These are phyloP conservation scores for Ustilago xerochloae DNA, from an alignment of 1,284 basidiomycete genomes.

Conservation along the genomic window DNA sequence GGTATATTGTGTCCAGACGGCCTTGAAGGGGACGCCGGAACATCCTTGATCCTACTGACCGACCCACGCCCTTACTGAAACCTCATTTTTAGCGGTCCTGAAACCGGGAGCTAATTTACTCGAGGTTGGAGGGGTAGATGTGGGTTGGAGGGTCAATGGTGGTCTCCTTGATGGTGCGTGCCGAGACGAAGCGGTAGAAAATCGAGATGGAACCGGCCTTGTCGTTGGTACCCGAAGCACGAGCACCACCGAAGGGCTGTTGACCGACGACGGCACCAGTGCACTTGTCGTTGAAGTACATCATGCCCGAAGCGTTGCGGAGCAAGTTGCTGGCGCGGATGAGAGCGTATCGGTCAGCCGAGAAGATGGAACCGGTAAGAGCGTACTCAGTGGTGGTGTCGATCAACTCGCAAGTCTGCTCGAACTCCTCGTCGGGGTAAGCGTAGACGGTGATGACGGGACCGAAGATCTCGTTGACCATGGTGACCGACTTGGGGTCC, in stretches of 20 bases:
- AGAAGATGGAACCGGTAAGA: constrained; percentile 71
- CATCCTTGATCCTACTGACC: background rate
- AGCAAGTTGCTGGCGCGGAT: constrained; percentile 64
- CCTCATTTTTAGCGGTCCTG: background rate
- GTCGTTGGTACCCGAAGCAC: constrained; percentile 95
- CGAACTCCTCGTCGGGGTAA: constrained; percentile 73
- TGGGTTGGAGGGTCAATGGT: constrained; percentile 58
- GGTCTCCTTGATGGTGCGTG: constrained; percentile 95
- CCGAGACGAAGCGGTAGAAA: constrained; percentile 74
- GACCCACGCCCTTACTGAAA: constrained; percentile 4
- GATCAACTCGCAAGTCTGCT: constrained; percentile 86
- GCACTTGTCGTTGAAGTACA: constrained; percentile 73
- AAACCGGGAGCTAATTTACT: constrained; percentile 23
- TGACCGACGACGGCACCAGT: constrained; percentile 83
- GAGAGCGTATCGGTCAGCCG: constrained; percentile 64
- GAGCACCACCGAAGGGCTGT: constrained; percentile 95
- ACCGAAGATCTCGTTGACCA: constrained; percentile 96
- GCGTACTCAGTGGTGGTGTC: constrained; percentile 89
- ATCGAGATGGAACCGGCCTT: constrained; percentile 93
- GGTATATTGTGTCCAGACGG: constrained; percentile 9
- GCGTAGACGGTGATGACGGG: constrained; percentile 86
- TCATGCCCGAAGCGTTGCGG: constrained; percentile 66
- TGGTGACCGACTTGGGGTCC: constrained; percentile 89
- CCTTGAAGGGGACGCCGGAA: constrained; percentile 3
- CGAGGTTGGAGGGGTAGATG: constrained; percentile 65